Percentiles rank a stretch among this genome's conserved stretches.
phyloP scores from a whole-genome alignment of 2,329 filamentous ascomycete species.

The Aspergillus sp. region DNA sequence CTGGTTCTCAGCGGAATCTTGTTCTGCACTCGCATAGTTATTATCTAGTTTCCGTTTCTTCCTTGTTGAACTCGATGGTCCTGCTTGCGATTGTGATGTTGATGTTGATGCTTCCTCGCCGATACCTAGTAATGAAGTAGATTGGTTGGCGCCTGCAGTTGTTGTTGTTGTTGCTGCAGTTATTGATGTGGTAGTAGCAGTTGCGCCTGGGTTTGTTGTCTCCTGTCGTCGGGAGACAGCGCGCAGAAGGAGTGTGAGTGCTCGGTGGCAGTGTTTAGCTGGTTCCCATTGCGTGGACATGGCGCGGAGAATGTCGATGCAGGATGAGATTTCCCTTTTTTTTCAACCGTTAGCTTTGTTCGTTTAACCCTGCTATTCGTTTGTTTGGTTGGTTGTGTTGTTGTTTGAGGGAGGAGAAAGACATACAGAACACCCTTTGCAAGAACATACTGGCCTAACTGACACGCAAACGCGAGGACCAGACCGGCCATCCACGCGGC shows the following conservation, averaged over 20 bases:
- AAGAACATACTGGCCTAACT: constrained; percentile 40
- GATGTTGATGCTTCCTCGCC: not conserved
- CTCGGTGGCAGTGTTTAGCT: constrained; percentile 39
- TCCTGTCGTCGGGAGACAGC: constrained; percentile 25
- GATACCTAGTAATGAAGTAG: not conserved
- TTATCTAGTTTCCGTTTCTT: not conserved
- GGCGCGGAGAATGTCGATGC: constrained; percentile 29
- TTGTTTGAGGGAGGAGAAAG: not conserved
- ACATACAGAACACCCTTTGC: constrained; percentile 29
- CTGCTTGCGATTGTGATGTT: not conserved
- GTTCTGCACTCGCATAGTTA: not conserved
- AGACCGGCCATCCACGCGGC: constrained; percentile 44
- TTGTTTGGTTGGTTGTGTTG: too few species aligned
- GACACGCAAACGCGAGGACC: constrained; percentile 43
- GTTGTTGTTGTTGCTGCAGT: too few species aligned
- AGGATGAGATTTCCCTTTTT: constrained; percentile 36
- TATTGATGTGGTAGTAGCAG: not conserved
- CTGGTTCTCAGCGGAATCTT: not conserved
- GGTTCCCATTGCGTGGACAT: constrained; percentile 44
- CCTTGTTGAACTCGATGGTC: not conserved
- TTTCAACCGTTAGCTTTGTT: too few species aligned
- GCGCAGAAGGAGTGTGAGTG: constrained; percentile 31
- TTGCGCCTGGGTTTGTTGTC: not conserved
- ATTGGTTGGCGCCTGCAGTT: not conserved
- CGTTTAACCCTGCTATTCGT: too few species aligned